Evolutionary conservation across 1,284 basidiomycete species (phyloP).

Genomic region (Fomes fomentarius): DNA sequence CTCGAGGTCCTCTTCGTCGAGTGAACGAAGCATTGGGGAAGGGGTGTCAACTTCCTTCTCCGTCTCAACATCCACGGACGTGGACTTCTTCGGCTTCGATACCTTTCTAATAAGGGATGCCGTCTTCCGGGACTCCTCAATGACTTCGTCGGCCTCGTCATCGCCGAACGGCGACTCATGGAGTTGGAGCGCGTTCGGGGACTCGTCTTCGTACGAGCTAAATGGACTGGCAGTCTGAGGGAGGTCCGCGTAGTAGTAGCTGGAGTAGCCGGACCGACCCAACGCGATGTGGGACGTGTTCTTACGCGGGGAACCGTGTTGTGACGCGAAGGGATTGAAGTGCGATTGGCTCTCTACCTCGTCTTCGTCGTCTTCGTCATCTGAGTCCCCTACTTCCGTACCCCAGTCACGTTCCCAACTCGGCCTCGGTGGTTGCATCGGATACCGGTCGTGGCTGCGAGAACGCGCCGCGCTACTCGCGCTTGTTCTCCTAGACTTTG

Average conservation of each 20-base stretch:
- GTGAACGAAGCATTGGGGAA: constrained; percentile 16
- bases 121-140: constrained; percentile 20
- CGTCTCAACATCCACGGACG: constrained; percentile 12
- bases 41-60: constrained; percentile 18
- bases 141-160: constrained; percentile 18
- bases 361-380: constrained; percentile 40
- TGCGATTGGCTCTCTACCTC: constrained; percentile 32
- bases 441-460: constrained; percentile 30
- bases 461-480: constrained; percentile 25
- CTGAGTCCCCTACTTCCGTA: constrained; percentile 29
- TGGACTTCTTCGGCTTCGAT: constrained; percentile 23
- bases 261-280: constrained; percentile 18
- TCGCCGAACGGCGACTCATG: constrained; percentile 29
- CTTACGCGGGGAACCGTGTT: constrained; percentile 24
- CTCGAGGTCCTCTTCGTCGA: constrained; percentile 16
- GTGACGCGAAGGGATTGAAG: constrained; percentile 30
- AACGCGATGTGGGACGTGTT: constrained; percentile 22
- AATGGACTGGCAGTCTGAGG: constrained; percentile 27
- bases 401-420: constrained; percentile 39
- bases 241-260: constrained; percentile 28
- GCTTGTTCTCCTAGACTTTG: constrained; percentile 27
- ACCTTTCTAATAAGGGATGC: constrained; percentile 18
- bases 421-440: constrained; percentile 28
- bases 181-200: constrained; percentile 25
- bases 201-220: constrained; percentile 31